Conservation (phyloP, 2,329 filamentous ascomycete genomes). For the Beauveria pseudobassiana region DNA sequence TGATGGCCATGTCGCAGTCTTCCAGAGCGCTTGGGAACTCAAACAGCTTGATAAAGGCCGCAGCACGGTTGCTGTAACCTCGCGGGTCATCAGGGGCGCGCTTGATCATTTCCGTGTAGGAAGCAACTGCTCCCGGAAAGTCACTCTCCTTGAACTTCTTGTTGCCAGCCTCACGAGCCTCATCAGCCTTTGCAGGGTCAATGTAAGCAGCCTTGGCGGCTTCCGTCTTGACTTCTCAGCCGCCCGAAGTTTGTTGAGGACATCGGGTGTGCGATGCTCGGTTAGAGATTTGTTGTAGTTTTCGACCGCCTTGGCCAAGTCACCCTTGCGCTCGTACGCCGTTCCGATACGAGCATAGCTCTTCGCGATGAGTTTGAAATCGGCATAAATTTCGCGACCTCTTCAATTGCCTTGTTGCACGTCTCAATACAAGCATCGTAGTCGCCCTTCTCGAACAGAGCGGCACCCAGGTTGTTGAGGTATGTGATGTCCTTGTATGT, state of each 20-base stretch:
- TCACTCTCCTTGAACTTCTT: constrained; percentile 95
- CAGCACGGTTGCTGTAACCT: constrained; percentile 94
- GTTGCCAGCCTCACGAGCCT: constrained; percentile 90
- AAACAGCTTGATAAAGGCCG: constrained; percentile 93
- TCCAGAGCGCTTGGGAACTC: constrained; percentile 89
- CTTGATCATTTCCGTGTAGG: constrained; percentile 96
- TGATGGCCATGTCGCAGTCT: constrained; percentile 87
- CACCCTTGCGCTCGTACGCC: constrained; percentile 85
- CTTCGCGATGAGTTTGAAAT: constrained; percentile 98
- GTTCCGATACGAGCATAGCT: constrained; percentile 92
- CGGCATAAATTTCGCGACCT: constrained; percentile 81
- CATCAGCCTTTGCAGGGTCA: constrained; percentile 85
- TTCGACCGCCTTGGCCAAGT: constrained; percentile 71
- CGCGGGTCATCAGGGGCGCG: constrained; percentile 86
- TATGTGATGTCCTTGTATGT: constrained; percentile 94
- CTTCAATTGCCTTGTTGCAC: constrained; percentile 81
- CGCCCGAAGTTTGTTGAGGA: constrained; percentile 83
- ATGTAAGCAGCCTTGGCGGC: constrained; percentile 73
- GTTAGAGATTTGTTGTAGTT: constrained; percentile 92
- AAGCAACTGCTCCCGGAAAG: constrained; percentile 89
- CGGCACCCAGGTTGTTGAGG: constrained; percentile 90
- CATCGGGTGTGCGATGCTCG: constrained; percentile 92
- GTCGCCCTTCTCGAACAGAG: constrained; percentile 93
- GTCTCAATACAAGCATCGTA: constrained; percentile 79
- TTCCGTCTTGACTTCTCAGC: constrained; percentile 81